These are phyloP conservation scores for Pestalotiopsis sp. DNA, from an alignment of 2,329 filamentous ascomycete genomes.

Conservation along the genomic window DNA sequence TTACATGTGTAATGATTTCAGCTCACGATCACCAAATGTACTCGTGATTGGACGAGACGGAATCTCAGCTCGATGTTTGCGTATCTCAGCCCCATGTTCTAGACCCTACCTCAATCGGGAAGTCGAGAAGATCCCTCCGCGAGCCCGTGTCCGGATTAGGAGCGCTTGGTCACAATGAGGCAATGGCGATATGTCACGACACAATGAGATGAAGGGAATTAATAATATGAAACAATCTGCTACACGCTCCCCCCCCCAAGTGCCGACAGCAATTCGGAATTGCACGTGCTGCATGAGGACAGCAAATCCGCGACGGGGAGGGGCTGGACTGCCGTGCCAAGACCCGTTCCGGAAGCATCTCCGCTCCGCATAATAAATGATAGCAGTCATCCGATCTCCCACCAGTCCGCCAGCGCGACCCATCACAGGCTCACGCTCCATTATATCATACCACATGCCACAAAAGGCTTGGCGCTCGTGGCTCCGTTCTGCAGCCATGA, in stretches of 20 bases:
- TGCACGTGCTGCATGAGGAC: not conserved
- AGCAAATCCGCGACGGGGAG: not conserved
- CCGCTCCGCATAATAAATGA: not conserved
- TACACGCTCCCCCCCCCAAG: not conserved
- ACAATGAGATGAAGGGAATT: not conserved
- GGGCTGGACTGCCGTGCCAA: not conserved
- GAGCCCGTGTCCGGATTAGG: not conserved
- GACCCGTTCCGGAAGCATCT: not conserved
- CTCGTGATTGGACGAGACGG: not conserved
- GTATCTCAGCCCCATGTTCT: not conserved
- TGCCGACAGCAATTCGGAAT: not conserved
- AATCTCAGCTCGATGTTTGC: not conserved
- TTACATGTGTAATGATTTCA: not conserved
- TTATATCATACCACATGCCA: not conserved
- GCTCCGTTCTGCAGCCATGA: not conserved
- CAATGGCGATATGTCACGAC: not conserved
- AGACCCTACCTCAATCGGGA: not conserved
- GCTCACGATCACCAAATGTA: not conserved
- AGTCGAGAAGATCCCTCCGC: not conserved
- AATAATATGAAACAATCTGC: not conserved
- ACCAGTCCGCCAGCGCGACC: not conserved
- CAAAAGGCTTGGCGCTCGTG: not conserved
- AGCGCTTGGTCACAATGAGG: not conserved
- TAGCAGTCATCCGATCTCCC: not conserved
- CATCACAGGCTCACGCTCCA: not conserved